Percentiles rank a stretch among this genome's conserved stretches.
Evolutionary conservation across 176 grass and related monocot species (phyloP).

Genomic region (Avena eriantha): DNA sequence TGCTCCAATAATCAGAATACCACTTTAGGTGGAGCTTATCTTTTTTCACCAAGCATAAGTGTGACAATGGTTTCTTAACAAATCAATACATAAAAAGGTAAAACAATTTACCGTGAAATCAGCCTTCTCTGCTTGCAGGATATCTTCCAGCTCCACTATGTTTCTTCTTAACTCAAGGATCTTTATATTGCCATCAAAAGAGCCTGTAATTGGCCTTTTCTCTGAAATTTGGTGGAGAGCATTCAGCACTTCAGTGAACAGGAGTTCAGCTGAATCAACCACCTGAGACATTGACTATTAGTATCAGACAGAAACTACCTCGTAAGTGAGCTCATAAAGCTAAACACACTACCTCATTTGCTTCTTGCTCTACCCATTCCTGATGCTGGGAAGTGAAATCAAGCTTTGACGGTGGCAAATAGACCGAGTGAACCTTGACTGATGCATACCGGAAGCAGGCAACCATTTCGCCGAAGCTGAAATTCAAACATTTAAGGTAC

Average conservation of each 20-base stretch:
- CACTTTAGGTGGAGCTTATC: background rate
- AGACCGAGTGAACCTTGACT: conserved; percentile 89
- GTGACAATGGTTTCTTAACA: conserved; percentile 2
- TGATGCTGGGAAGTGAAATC: conserved; percentile 95
- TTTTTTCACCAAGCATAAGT: conserved; percentile 28
- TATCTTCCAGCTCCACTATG: conserved; percentile 77
- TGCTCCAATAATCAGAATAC: conserved; percentile 44
- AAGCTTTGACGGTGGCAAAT: conserved; percentile 91
- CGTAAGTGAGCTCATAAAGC: conserved; percentile 16
- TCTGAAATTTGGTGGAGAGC: conserved; percentile 70
- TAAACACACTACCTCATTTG: conserved; percentile 68
- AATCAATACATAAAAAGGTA: conserved; percentile 46
- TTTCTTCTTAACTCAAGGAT: conserved; percentile 74
- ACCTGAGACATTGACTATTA: conserved; percentile 64
- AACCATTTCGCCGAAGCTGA: conserved; percentile 89
- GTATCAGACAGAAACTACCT: conserved; percentile 39
- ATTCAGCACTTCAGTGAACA: conserved; percentile 81
- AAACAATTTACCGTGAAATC: conserved; percentile 73
- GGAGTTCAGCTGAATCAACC: conserved; percentile 59
- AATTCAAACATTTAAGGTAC: conserved; percentile 46
- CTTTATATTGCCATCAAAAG: conserved; percentile 79
- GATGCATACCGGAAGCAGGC: conserved; percentile 92
- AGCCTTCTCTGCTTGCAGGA: conserved; percentile 72
- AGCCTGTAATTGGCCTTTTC: conserved; percentile 66
- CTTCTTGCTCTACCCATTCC: conserved; percentile 96